Percentiles rank a stretch among this genome's conserved stretches.
phyloP scores from a whole-genome alignment of 2,329 filamentous ascomycete species.

The Westerdykella aurantiaca region DNA sequence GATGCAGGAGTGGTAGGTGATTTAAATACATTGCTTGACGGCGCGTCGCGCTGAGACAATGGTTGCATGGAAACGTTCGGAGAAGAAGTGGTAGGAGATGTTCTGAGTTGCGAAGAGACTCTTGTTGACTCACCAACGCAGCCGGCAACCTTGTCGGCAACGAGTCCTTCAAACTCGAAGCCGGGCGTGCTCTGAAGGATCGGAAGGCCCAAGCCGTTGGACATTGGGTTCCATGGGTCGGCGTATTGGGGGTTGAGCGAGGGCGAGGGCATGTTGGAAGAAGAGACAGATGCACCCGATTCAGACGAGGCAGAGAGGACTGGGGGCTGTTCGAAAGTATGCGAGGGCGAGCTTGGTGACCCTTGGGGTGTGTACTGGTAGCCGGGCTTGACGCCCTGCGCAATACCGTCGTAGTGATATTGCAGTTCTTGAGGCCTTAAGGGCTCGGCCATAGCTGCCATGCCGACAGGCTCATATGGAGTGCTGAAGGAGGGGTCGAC shows the following conservation, averaged over 20 bases:
- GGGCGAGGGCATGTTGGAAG: constrained; percentile 48
- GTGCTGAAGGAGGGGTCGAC: constrained; percentile 36
- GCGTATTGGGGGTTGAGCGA: constrained; percentile 57
- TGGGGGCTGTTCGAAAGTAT: constrained; percentile 46
- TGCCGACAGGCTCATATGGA: constrained; percentile 25
- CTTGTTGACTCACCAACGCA: constrained; percentile 46
- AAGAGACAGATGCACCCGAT: constrained; percentile 48
- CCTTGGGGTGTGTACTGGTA: constrained; percentile 34
- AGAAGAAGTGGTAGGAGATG: constrained; percentile 14
- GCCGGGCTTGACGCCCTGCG: constrained; percentile 33
- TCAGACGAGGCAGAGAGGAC: constrained; percentile 46
- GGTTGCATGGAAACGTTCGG: constrained; percentile 9
- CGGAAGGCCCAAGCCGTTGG: constrained; percentile 52
- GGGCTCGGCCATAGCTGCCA: constrained; percentile 29
- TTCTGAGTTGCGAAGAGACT: constrained; percentile 34
- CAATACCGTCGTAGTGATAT: constrained; percentile 32
- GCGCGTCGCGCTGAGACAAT: constrained; percentile 3
- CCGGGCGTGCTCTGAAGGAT: constrained; percentile 58
- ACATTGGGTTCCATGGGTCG: constrained; percentile 54
- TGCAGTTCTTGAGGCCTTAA: constrained; percentile 32
- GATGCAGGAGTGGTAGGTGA: constrained; percentile 33
- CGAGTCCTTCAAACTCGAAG: constrained; percentile 49
- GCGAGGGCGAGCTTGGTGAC: constrained; percentile 42
- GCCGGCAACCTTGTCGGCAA: constrained; percentile 39
- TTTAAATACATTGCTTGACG: constrained; percentile 23